Conservation (phyloP, 1,284 basidiomycete genomes). For the Sanghuangporus baumii region DNA sequence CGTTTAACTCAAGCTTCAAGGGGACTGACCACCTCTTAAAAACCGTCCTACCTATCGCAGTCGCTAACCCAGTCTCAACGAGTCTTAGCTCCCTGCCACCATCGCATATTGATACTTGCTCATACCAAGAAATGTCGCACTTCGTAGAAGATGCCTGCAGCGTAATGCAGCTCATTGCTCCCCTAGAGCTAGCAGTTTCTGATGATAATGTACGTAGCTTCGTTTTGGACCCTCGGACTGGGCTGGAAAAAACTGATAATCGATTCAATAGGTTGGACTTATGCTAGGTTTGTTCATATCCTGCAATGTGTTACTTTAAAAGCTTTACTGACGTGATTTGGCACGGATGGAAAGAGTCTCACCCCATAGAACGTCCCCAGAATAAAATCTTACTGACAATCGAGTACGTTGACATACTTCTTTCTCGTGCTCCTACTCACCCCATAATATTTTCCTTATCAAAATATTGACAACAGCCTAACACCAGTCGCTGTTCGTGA, state of each 20-base stretch:
- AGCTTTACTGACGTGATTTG: too few relatives aligned
- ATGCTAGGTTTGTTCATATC: slow-evolving; percentile 54
- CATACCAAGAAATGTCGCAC: slow-evolving; percentile 24
- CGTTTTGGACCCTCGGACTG: slow-evolving; percentile 13
- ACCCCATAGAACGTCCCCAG: slow-evolving; percentile 42
- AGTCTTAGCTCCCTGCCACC: too few relatives aligned
- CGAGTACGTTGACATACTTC: slow-evolving; percentile 50
- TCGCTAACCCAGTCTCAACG: too few relatives aligned
- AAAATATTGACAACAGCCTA: slow-evolving; percentile 42
- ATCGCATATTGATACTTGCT: too few relatives aligned
- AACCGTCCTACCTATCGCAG: too few relatives aligned
- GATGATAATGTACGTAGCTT: slow-evolving; percentile 81
- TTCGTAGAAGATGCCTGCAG: slow-evolving; percentile 46
- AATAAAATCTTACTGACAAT: slow-evolving; percentile 77
- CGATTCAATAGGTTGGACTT: slow-evolving; percentile 62
- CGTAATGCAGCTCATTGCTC: slow-evolving; percentile 78
- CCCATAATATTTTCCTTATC: slow-evolving; percentile 1
- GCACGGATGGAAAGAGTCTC: slow-evolving; percentile 53
- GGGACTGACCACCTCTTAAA: too few relatives aligned
- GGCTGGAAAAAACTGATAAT: slow-evolving; percentile 12
- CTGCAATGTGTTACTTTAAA: not conserved
- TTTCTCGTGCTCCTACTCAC: not conserved
- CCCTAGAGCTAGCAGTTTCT: slow-evolving; percentile 75
- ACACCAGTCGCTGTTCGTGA: slow-evolving; percentile 76
- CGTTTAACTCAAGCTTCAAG: too few relatives aligned